Evolutionary conservation across 345 rosid species (phyloP).

Genomic region (Dipteronia sinensis): DNA sequence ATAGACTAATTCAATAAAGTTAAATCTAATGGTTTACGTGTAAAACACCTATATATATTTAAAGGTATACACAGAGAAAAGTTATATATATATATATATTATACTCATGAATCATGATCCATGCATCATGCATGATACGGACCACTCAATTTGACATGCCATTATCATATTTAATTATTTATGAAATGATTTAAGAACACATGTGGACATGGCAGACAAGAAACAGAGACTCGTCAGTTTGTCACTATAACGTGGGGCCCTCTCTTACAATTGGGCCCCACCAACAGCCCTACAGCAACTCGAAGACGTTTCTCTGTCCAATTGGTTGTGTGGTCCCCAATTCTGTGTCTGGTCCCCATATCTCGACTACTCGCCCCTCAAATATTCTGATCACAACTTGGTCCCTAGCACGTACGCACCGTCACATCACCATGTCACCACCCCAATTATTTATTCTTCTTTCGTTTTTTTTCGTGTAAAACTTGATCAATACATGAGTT

Average conservation of each 20-base stretch:
- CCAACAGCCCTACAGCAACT: neutral
- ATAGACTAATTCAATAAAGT: too few relatives aligned
- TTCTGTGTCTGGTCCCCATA: neutral
- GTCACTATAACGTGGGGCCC: neutral
- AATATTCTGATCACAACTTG: neutral
- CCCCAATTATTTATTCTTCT: neutral
- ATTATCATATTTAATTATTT: neutral
- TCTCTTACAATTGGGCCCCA: neutral
- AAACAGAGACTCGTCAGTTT: constrained; percentile 14
- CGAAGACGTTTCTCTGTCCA: constrained; percentile 2
- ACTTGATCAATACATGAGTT: too few relatives aligned
- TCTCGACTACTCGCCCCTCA: neutral
- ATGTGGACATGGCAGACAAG: constrained; percentile 21
- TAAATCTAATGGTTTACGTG: too few relatives aligned
- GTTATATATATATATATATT: too few relatives aligned
- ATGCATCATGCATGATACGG: too few relatives aligned
- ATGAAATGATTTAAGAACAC: too few relatives aligned
- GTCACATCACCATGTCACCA: neutral
- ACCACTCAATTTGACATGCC: neutral
- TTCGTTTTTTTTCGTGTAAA: too few relatives aligned
- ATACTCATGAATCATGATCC: too few relatives aligned
- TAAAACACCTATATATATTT: too few relatives aligned
- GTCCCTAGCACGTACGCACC: neutral
- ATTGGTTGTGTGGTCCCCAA: neutral
- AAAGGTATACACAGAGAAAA: too few relatives aligned